Base-by-base conservation (phyloP, 345 rosid genomes). In the Melaleuca quinquenervia region DNA sequence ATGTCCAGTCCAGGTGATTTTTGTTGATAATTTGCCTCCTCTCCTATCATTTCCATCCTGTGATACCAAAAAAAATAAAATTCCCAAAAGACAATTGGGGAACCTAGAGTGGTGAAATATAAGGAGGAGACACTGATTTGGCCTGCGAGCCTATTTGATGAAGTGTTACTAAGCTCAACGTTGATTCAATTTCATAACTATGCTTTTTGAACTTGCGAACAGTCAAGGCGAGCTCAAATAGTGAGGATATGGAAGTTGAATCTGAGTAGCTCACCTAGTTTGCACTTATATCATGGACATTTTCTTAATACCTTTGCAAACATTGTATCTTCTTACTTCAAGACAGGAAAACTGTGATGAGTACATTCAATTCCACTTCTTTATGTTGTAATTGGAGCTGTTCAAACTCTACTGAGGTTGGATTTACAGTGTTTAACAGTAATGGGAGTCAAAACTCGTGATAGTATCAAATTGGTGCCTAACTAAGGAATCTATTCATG, bases 1-100 rank as follows among this genome's bases (percentile, higher is more conserved):
- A 97, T 92, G 93, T 97, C 24, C 94, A 96, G 85, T 94, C 98
- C 85, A 96, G 97, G 99, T 97, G 84, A 86, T 83, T 50, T 18
- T 52, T 70, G 48, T 18, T 70, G 16, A 58, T n/a, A 12, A 58
- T 58, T 36, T 70, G 24, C 48, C 7, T 70, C 48, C 48, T 70
- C 64, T 85, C 51, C 85, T 82, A 27, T 60, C 32, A 53, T 29
- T 82, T 83, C 22, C 51, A 13, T 52, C 48, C 14, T 44, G 11
- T 6, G 0, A 52, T 18, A 41, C 36, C 3, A 26, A 24, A 27
- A 45, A 60, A 29, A 62, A 22, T 52, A 48, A 1, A 70, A 9
- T 36, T 2, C 13, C 80, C n/a, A 5, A 70, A 70, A 64, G 21
- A 64, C 45, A 64, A 70, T 36, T 70, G 48, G 48, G 80, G 78